Evolutionary conservation across 495 filamentous ascomycete genomes (phyloP).

Genomic region (Margaritispora aquatica): DNA sequence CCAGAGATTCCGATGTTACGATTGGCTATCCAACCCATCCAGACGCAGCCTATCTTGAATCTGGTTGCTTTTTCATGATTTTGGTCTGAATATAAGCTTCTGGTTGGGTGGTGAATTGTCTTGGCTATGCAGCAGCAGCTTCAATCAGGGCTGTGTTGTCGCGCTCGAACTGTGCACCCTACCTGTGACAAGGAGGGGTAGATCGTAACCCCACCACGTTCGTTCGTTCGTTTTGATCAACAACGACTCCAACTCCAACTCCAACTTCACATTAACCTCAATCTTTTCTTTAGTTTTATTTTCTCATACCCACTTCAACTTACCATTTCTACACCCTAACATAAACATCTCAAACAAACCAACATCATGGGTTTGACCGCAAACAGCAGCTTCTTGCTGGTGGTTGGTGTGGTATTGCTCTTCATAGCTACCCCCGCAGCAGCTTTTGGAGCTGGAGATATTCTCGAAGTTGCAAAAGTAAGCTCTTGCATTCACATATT

Average conservation of each 20-base stretch:
- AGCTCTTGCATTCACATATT: not conserved
- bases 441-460: slow-evolving; percentile 8
- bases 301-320: not conserved
- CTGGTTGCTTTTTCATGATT: not conserved
- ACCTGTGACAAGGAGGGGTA: not conserved
- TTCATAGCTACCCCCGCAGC: slow-evolving; percentile 6
- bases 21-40: not conserved
- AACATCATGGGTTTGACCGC: not conserved
- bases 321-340: not conserved
- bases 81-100: not conserved
- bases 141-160: not conserved
- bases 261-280: not conserved
- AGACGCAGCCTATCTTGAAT: not conserved
- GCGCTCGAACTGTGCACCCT: too few species aligned
- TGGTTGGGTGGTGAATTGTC: not conserved
- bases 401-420: not conserved
- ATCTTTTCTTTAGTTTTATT: not conserved
- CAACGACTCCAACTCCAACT: too few species aligned
- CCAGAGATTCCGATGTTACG: not conserved
- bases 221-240: too few species aligned
- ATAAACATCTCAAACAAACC: not conserved
- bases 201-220: too few species aligned
- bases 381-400: slow-evolving; percentile 3
- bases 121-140: not conserved
- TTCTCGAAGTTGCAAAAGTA: slow-evolving; percentile 3